Evolutionary conservation across 179 eudicot species (phyloP).

Genomic region (Heliamphora pulchella): DNA sequence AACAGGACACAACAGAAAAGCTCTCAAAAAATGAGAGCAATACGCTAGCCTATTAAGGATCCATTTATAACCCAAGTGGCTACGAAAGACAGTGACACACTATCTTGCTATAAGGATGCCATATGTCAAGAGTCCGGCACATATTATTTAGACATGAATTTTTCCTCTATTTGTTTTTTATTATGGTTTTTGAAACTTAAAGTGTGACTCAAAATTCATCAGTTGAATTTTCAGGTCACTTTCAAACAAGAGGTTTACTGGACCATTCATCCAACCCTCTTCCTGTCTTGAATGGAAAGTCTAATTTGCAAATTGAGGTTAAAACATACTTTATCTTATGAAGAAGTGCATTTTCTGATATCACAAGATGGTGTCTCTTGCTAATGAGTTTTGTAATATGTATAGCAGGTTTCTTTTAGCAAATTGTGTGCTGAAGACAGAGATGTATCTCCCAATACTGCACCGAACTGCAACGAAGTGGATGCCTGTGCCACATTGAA

Average conservation of each 20-base stretch:
- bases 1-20: not conserved
- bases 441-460: slow-evolving; percentile 15
- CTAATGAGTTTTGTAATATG: not conserved
- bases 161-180: not conserved
- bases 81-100: not conserved
- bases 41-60: not conserved
- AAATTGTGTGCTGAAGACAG: slow-evolving; percentile 15
- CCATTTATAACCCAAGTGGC: not conserved
- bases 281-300: not conserved
- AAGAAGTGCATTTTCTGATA: not conserved
- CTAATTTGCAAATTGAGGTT: slow-evolving; percentile 22
- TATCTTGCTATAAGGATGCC: no score
- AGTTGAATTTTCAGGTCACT: slow-evolving; percentile 6
- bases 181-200: not conserved
- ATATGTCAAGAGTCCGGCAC: no score
- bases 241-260: not conserved
- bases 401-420: slow-evolving; percentile 18
- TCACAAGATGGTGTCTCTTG: not conserved
- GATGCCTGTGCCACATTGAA: slow-evolving; percentile 12
- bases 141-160: not conserved
- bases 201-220: not conserved
- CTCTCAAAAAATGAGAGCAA: not conserved
- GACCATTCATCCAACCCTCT: not conserved
- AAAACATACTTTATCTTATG: not conserved
- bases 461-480: slow-evolving; percentile 9